Evolutionary conservation across 2,329 filamentous ascomycete genomes (phyloP), one percentile per base, ranked within the genome.

Genomic region (Verticillium nubilum): DNA sequence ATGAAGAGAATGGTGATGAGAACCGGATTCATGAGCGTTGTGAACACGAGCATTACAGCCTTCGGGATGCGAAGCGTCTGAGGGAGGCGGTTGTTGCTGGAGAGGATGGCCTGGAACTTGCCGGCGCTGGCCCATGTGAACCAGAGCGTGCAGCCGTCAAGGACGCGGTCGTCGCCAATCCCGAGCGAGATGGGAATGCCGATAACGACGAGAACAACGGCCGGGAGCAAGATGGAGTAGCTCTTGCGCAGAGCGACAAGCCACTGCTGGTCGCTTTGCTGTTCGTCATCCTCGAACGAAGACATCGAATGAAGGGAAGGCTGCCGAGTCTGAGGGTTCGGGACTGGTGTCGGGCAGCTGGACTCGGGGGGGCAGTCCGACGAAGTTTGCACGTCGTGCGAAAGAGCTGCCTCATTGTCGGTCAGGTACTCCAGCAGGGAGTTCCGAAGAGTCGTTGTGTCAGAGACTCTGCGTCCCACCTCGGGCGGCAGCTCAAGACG

Each of bases 61-160:
- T 9, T 26, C n/a, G 9, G n/a, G 3, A 50, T 50, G 19, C 26
- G 37, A 5, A 63, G 63, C 5, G 59, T 7, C 19, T 23, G n/a
- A 26, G 37, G 2, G 29, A 33, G 15, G 4, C 23, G 19, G 0
- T 17, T 47, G 0, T 63, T 62, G 0, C 25, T 52, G 53, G 76
- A 78, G 63, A 78, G 69, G 5, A 62, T 54, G 0, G 68, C 65
- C 54, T 82, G 80, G 2, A 74, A 57, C 1, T 68, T 66, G 2
- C 78, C 71, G 5, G 74, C 73, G 17, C 70, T 66, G 12, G 77
- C 73, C 83, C 84, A 86, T 50, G 80, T 63, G 42, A 79, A 76
- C 66, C 80, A 76, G 4, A 84, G 68, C 13, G 78, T 70, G 26
- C 74, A 76, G 0, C 76, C 76, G 37, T 84, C 77, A 4, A 85